Evolutionary conservation across 441 rosid genomes (phyloP).

Genomic region (Mallotus repandus): DNA sequence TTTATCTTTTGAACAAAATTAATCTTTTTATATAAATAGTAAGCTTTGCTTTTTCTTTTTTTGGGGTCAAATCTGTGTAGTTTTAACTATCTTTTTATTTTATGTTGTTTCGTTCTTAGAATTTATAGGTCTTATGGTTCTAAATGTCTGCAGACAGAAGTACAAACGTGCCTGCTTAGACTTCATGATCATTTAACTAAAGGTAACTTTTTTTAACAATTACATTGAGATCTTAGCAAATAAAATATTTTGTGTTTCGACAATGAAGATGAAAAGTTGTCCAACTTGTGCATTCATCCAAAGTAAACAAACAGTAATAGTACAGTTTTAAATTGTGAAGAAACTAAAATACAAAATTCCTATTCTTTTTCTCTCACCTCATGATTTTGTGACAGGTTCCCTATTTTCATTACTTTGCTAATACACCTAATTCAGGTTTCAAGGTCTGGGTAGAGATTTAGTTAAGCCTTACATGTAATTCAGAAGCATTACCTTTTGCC

Average conservation of each 20-base stretch:
- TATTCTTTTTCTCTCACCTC: too few species aligned
- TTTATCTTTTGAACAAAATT: neutral
- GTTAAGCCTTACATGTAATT: neutral
- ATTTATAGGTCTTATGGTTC: neutral
- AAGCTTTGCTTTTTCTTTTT: neutral
- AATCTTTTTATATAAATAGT: neutral
- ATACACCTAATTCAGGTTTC: neutral
- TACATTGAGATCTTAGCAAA: neutral
- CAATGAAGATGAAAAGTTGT: constrained; percentile 24
- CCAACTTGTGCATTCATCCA: constrained; percentile 3
- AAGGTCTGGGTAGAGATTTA: neutral
- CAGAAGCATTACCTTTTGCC: neutral
- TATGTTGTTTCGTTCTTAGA: neutral
- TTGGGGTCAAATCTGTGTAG: neutral
- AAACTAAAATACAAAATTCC: neutral
- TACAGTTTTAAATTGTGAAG: neutral
- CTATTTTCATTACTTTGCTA: neutral
- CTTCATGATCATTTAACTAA: constrained; percentile 50
- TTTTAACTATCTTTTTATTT: neutral
- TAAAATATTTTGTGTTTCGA: too few species aligned
- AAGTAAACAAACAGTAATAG: constrained; percentile 5
- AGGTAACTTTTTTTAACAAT: constrained; percentile 43
- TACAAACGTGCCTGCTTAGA: constrained; percentile 47
- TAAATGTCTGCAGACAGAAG: constrained; percentile 45
- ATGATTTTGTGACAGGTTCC: neutral